Base-by-base conservation (phyloP, 257 asterid genomes). In the Fraxinus quadrangulata region DNA sequence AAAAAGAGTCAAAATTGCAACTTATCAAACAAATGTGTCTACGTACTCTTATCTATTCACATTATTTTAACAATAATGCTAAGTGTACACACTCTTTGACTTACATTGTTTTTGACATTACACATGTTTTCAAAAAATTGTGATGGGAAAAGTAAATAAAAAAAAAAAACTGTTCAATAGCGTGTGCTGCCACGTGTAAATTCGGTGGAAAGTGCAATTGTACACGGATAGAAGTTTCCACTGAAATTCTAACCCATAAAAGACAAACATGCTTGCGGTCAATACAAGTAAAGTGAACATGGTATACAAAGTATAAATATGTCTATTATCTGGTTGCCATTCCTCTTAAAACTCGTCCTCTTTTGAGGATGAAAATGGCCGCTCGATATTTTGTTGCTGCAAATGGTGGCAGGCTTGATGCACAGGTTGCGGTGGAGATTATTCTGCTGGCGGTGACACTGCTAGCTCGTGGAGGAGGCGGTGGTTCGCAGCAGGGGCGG, bases 331-430 rank as follows among this genome's bases (percentile, higher is more conserved):
- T 56, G 9, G 26, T 56, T 26, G 3, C 10, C 66, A 56, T 2
- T 56, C 66, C 26, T 2, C 66, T 56, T n/a, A 56, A 42, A 56
- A 56, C 66, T 56, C 66, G n/a, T 56, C 66, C 66, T n/a, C 66
- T n/a, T n/a, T n/a, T 56, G 66, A 56, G 66, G 66, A 56, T 19
- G 66, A n/a, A 7, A 56, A 56, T 42, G 16, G 49, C 49, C 49
- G 49, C 49, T 42, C 49, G 49, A 42, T 42, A 42, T 42, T 42
- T 42, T 42, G 49, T 42, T 42, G 49, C 49, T 42, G 16, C 17
- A 42, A 10, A 42, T n/a, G 65, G 65, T 40, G 47, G 14, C 47
- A 9, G 47, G 47, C 47, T 45, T 45, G 56, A 47, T 47, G 56
- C n/a, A 42, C 56, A 47, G 7, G 21, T 21, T n/a, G 66, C 21